Conservation (phyloP, 257 asterid species). For the Henckelia pumila region DNA sequence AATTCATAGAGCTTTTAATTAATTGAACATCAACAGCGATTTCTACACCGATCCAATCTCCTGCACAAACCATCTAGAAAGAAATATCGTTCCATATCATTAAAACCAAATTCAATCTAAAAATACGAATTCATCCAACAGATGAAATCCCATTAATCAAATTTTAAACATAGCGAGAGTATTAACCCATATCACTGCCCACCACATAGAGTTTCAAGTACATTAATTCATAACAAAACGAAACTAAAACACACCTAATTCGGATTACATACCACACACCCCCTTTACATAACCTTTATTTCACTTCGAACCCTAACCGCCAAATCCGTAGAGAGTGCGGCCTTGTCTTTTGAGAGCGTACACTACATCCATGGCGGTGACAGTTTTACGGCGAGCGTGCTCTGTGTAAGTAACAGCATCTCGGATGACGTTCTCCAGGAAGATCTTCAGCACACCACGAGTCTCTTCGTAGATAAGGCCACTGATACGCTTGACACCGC, state of each 20-base stretch:
- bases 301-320: slow-evolving; percentile 25
- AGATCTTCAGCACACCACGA: slow-evolving; percentile 48
- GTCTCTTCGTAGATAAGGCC: slow-evolving; percentile 54
- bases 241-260: background rate
- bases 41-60: too few relatives aligned
- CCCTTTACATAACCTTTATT: background rate
- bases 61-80: too few relatives aligned
- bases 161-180: too few relatives aligned
- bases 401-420: slow-evolving; percentile 52
- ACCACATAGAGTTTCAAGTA: too few relatives aligned
- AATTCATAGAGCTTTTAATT: too few relatives aligned
- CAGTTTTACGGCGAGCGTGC: slow-evolving; percentile 53
- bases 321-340: slow-evolving; percentile 45
- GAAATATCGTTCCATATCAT: too few relatives aligned
- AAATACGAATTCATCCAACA: too few relatives aligned
- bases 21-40: too few relatives aligned
- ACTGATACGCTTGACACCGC: slow-evolving; percentile 54
- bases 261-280: background rate
- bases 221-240: background rate
- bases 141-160: too few relatives aligned
- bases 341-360: slow-evolving; percentile 54
- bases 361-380: slow-evolving; percentile 54
- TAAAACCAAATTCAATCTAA: too few relatives aligned
- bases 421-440: slow-evolving; percentile 45
- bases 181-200: background rate